Conservation (phyloP, 2,329 filamentous ascomycete species). For the Fusarium illudens region DNA sequence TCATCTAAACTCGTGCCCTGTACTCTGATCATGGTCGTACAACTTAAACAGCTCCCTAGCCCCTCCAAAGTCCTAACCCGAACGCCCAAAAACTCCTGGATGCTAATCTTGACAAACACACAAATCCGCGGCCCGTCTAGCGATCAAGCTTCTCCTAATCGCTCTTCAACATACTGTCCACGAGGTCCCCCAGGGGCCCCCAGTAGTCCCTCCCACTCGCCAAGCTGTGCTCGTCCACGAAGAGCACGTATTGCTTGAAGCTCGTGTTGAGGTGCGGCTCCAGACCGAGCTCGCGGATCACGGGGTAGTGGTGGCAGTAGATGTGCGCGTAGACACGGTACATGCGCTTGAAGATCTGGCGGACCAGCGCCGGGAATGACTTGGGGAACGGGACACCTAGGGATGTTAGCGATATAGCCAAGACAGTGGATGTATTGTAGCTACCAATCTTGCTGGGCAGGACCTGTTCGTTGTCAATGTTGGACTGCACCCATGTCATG, state of each 20-base stretch:
- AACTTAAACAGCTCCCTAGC: conserved; percentile 25
- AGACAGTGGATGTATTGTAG: conserved; percentile 28
- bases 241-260: conserved; percentile 99
- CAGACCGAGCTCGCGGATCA: conserved; percentile 91
- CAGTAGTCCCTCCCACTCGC: conserved; percentile 97
- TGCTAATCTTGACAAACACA: conserved; percentile 8
- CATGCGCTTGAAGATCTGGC: conserved; percentile 98
- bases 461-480: conserved; percentile 93
- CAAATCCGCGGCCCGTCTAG: conserved; percentile 3
- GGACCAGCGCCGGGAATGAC: conserved; percentile 85
- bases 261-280: conserved; percentile 98
- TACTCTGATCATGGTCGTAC: conserved; percentile 29
- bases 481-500: conserved; percentile 95
- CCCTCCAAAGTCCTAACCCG: conserved; percentile 10
- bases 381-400: conserved; percentile 92
- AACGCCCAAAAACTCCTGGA: conserved; percentile 36
- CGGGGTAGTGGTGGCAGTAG: conserved; percentile 99
- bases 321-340: conserved; percentile 99
- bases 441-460: conserved; percentile 92
- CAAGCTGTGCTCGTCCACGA: conserved; percentile 94
- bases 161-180: conserved; percentile 96
- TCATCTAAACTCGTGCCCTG: background rate
- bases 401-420: conserved; percentile 8
- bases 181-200: conserved; percentile 92
- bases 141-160: conserved; percentile 63